Conservation (phyloP, 495 filamentous ascomycete species). For the Hyaloscypha hepaticicola region DNA sequence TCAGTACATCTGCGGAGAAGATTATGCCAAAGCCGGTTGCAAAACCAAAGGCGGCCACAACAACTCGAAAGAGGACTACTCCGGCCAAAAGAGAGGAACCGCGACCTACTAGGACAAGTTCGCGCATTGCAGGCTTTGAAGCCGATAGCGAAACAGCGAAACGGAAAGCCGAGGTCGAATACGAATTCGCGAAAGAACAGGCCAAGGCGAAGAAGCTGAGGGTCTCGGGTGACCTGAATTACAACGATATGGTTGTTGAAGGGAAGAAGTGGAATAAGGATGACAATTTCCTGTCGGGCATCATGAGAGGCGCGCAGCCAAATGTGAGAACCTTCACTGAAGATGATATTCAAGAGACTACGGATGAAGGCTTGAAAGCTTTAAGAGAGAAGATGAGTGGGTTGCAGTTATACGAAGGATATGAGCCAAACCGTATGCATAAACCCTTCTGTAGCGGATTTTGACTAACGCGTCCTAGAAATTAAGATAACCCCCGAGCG, state of each 20-base stretch:
- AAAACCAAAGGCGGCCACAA: conserved; percentile 29
- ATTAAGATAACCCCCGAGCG: conserved; percentile 93
- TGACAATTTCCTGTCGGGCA: conserved; percentile 52
- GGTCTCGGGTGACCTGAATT: conserved; percentile 66
- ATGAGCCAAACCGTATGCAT: conserved; percentile 62
- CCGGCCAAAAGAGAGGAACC: conserved; percentile 34
- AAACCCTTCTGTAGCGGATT: background rate
- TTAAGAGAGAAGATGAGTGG: conserved; percentile 79
- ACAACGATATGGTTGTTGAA: conserved; percentile 76
- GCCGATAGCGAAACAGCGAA: conserved; percentile 66
- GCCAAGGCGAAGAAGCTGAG: conserved; percentile 70
- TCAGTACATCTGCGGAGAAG: conserved; percentile 39
- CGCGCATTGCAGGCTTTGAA: conserved; percentile 48
- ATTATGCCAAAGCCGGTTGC: conserved; percentile 38
- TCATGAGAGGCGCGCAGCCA: conserved; percentile 70
- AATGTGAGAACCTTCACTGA: conserved; percentile 79
- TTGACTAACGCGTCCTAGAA: conserved; percentile 45
- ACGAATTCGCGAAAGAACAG: conserved; percentile 57
- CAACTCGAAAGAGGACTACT: conserved; percentile 32
- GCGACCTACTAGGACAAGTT: conserved; percentile 49
- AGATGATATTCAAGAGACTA: conserved; percentile 77
- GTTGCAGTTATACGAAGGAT: conserved; percentile 77
- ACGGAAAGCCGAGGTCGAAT: conserved; percentile 75
- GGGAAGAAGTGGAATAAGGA: conserved; percentile 64
- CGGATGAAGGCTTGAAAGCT: conserved; percentile 70